Evolutionary conservation across 345 rosid genomes (phyloP), one percentile per base, ranked within the genome.

Genomic region (Gynandropsis gynandra): DNA sequence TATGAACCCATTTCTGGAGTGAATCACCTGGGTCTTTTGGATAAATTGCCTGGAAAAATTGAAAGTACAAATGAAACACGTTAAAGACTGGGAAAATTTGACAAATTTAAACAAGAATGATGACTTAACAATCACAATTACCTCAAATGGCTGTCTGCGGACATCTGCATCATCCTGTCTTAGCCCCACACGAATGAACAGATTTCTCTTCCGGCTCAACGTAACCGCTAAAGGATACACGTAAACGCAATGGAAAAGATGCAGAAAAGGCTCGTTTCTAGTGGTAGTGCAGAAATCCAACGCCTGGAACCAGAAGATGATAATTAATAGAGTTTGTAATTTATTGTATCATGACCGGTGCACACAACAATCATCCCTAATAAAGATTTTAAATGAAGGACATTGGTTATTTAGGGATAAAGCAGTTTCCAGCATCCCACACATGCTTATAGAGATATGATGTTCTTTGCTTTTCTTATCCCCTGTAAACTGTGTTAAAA

Each of bases 241-340:
- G 69, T 87, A 92, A n/a, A 87, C 80, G 70, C 80, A 87, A 68
- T 92, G 98, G 68, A 92, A 92, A 60, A 80, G 96, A 64, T 92
- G 98, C 78, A 78, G 73, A 80, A 92, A 92, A 42, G 98, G 98
- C 80, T 92, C 95, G n/a, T 92, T 92, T 69, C 96, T 77, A 70
- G 81, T 68, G 37, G 88, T 82, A 46, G 95, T 80, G 52, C 96
- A 83, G 80, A 92, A 92, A 74, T 92, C 98, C 57, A 92, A 92
- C 53, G 96, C 95, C 75, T 85, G 84, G 64, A 84, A 81, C 87
- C n/a, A 86, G 16, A 73, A 59, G 43, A 59, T 35, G 59, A 66
- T 29, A 19, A 56, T 45, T 52, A 56, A 16, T 18, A 27, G 24
- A 38, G 35, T 32, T 50, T 45, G 51, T 15, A 9, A 39, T 32